These are phyloP conservation scores for Saccharomyces mikatae DNA, from an alignment of 805 yeast species.

Conservation along the genomic window DNA sequence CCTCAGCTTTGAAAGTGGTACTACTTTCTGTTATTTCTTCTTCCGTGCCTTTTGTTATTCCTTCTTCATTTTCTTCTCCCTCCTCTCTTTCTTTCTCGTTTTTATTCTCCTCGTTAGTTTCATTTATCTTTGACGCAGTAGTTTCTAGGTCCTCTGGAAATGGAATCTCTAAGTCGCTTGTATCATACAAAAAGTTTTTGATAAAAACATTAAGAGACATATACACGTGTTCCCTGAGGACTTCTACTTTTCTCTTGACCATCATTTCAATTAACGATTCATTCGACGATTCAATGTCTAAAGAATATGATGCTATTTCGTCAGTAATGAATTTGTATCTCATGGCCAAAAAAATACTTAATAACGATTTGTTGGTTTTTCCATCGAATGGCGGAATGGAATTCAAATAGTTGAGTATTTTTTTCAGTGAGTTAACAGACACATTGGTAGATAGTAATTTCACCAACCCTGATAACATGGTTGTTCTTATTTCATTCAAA, in stretches of 20 bases:
- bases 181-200: slow-evolving; percentile 12
- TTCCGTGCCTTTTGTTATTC: background rate
- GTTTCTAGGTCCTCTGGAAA: background rate
- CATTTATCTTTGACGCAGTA: background rate
- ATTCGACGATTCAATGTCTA: slow-evolving; percentile 12
- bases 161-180: slow-evolving; percentile 10
- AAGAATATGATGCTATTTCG: slow-evolving; percentile 43
- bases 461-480: slow-evolving; percentile 66
- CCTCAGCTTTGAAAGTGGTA: too few relatives aligned
- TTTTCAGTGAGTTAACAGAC: slow-evolving; percentile 70
- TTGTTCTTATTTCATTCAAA: slow-evolving; percentile 29
- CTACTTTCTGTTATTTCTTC: background rate
- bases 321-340: slow-evolving; percentile 57
- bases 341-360: slow-evolving; percentile 58
- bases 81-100: too few relatives aligned
- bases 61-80: background rate
- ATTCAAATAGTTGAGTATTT: slow-evolving; percentile 67
- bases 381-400: slow-evolving; percentile 50
- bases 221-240: slow-evolving; percentile 59
- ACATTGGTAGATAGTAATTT: slow-evolving; percentile 64
- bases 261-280: slow-evolving; percentile 23
- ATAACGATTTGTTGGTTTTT: slow-evolving; percentile 24
- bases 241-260: slow-evolving; percentile 71
- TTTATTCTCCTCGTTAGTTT: background rate
- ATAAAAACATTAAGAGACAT: slow-evolving; percentile 22